Evolutionary conservation across 1,139 yeast species (phyloP).

Genomic region (Pneumocystis murina): DNA sequence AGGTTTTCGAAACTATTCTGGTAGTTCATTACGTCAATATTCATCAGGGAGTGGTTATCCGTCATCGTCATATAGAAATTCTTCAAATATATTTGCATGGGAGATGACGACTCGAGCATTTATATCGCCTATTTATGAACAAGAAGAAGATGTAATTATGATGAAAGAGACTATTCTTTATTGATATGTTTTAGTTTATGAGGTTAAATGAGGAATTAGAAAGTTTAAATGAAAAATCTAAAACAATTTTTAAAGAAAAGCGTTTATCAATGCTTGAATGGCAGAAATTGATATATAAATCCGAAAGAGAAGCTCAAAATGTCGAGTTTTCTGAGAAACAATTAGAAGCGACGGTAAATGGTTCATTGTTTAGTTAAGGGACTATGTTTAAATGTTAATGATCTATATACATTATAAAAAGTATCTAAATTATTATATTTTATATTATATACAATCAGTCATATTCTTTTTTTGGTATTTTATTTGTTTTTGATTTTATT

Average conservation of each 20-base stretch:
- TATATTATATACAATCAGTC: neutral
- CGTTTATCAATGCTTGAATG: slow-evolving; percentile 11
- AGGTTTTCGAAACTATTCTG: neutral
- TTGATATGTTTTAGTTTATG: slow-evolving; percentile 1
- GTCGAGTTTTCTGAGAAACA: slow-evolving; percentile 13
- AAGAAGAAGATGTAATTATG: neutral
- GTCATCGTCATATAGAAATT: neutral
- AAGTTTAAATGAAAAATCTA: slow-evolving; percentile 9
- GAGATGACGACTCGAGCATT: neutral
- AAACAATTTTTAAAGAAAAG: slow-evolving; percentile 8
- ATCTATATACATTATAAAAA: neutral
- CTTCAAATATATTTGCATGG: neutral
- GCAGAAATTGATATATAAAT: slow-evolving; percentile 10
- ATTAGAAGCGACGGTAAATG: slow-evolving; percentile 9
- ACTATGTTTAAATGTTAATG: neutral
- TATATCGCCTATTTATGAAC: neutral
- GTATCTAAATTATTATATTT: neutral
- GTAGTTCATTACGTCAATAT: neutral
- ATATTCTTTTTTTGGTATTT: neutral
- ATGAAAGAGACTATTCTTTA: neutral
- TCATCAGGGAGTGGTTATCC: neutral
- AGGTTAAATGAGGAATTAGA: slow-evolving; percentile 10
- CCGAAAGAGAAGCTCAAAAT: slow-evolving; percentile 9
- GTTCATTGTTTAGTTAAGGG: neutral
- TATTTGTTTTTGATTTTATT: neutral